Conservation (phyloP, 768 basidiomycete species). For the Tylopilus subfusipes region DNA sequence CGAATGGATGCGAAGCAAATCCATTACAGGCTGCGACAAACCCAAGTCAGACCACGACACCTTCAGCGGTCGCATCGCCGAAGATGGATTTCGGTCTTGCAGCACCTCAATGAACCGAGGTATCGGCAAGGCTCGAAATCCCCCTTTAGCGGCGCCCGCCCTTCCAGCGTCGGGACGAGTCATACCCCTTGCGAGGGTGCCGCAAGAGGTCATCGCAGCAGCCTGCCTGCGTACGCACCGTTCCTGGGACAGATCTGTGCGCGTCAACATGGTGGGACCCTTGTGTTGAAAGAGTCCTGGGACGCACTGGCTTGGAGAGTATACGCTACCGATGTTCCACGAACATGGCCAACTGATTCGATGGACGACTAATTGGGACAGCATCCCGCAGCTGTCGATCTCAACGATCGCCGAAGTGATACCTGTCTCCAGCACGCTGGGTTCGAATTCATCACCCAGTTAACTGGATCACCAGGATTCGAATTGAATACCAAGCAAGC, state of each 20-base stretch:
- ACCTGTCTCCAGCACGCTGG: too few species aligned
- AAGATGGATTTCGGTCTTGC: neutral
- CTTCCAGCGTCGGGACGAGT: neutral
- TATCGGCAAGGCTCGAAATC: neutral
- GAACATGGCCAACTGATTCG: too few species aligned
- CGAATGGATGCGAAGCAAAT: too few species aligned
- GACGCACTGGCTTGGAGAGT: too few species aligned
- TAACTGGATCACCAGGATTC: too few species aligned
- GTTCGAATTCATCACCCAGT: too few species aligned
- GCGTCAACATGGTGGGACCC: neutral
- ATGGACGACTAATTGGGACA: too few species aligned
- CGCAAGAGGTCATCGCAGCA: slow-evolving; percentile 15
- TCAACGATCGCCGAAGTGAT: too few species aligned
- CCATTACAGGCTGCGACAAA: neutral
- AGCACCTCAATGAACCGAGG: neutral
- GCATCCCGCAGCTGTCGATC: too few species aligned
- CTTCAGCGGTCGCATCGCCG: neutral
- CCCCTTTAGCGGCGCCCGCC: neutral
- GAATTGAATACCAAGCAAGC: too few species aligned
- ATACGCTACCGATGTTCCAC: too few species aligned
- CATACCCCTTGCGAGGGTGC: neutral
- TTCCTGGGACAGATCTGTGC: slow-evolving; percentile 17
- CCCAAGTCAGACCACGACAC: neutral
- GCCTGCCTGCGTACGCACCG: slow-evolving; percentile 13
- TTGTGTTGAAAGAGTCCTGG: too few species aligned